Percentiles rank a stretch among this genome's conserved stretches.
Evolutionary conservation across 306 rosid species (phyloP).

Genomic region (Astragalus membranaceus): DNA sequence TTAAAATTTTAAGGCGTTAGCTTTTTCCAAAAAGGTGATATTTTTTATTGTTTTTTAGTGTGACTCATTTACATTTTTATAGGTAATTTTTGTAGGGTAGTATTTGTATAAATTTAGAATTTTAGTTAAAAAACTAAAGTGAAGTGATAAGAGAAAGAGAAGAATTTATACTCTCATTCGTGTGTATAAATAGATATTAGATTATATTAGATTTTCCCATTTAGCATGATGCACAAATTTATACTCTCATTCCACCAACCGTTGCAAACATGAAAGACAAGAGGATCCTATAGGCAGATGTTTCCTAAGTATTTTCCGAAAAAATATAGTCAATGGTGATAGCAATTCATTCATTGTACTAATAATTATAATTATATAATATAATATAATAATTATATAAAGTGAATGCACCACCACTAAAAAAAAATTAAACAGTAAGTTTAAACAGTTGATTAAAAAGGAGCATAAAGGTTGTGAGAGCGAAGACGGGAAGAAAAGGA

Average conservation of each 20-base stretch:
- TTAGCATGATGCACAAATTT: too few relatives aligned
- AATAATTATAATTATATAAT: neutral
- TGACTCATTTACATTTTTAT: too few relatives aligned
- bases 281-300: neutral
- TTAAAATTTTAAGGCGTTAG: too few relatives aligned
- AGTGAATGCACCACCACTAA: neutral
- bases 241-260: neutral
- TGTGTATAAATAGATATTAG: too few relatives aligned
- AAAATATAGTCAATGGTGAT: neutral
- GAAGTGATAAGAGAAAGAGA: too few relatives aligned
- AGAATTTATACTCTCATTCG: too few relatives aligned
- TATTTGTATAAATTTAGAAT: too few relatives aligned
- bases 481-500: constrained; percentile 1
- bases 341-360: neutral
- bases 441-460: neutral
- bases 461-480: constrained; percentile 16
- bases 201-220: too few relatives aligned
- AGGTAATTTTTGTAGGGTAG: too few relatives aligned
- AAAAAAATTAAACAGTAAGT: neutral
- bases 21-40: too few relatives aligned
- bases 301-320: neutral
- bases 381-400: neutral
- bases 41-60: too few relatives aligned
- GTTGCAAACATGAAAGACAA: neutral
- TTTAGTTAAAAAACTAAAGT: too few relatives aligned